Conservation (phyloP, 1,284 basidiomycete species). For the Retiboletus fuscus region DNA sequence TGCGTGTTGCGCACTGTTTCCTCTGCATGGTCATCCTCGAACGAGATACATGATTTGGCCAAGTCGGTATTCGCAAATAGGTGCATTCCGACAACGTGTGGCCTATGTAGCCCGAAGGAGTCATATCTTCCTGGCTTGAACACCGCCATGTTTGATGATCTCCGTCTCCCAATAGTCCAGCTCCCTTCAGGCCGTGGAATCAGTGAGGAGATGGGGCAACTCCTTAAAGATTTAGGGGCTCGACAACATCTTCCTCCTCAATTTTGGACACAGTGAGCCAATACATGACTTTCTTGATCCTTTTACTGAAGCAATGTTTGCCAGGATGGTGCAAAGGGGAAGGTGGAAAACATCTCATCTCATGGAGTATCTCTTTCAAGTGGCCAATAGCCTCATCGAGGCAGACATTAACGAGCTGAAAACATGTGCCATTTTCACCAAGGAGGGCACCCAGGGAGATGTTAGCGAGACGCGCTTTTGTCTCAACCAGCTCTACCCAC, state of each 20-base stretch:
- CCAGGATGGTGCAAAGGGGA: conserved; percentile 83
- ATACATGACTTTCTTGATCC: neutral
- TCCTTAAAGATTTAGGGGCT: conserved; percentile 83
- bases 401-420: conserved; percentile 53
- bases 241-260: conserved; percentile 91
- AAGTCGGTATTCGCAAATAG: conserved; percentile 69
- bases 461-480: conserved; percentile 53
- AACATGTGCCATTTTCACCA: conserved; percentile 74
- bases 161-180: conserved; percentile 84
- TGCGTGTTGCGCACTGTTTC: conserved; percentile 76
- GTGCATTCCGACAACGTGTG: conserved; percentile 85
- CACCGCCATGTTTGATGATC: conserved; percentile 55
- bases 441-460: conserved; percentile 33
- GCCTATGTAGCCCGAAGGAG: conserved; percentile 78
- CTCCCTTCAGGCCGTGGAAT: conserved; percentile 74
- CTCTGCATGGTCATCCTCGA: conserved; percentile 74
- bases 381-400: conserved; percentile 58
- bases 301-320: neutral
- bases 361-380: conserved; percentile 84
- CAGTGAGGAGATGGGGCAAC: conserved; percentile 78
- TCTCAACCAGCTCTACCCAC: conserved; percentile 86
- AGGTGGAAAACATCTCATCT: conserved; percentile 81
- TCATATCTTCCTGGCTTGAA: conserved; percentile 90
- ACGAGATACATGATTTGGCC: conserved; percentile 48
- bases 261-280: conserved; percentile 73